Base-by-base conservation (phyloP, 2,329 filamentous ascomycete species). In the Exserohilum rostratum region DNA sequence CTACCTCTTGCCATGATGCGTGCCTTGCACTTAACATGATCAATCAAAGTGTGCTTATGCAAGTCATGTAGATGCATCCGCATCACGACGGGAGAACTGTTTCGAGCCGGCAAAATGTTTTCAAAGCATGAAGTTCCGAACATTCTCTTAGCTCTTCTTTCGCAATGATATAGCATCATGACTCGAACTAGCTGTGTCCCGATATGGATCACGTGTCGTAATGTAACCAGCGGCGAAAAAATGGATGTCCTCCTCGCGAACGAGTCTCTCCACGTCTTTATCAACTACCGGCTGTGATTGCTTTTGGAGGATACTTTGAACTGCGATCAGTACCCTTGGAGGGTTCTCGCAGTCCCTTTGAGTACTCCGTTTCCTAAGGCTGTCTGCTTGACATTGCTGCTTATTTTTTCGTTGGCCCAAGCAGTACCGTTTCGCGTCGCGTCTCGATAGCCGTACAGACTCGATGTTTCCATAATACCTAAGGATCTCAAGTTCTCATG, bases 291-390 rank as follows among this genome's bases (percentile, higher is more conserved):
- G 50, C 53, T 38, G 18, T 43, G 27, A 37, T 37, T 58, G 10
- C 18, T 68, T 18, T 68, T 45, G 65, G 65, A 68, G 65, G 64
- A 63, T 67, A 68, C 64, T 68, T 68, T 68, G 60, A 67, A 68
- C 65, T 62, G 65, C 56, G 61, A 62, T 68, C 65, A 65, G 62
- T 37, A 67, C 64, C 57, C 60, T 39, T 50, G 52, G 37, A 47
- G 57, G 56, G 61, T 61, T 68, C 64, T 65, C 61, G 61, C 64
- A 67, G 65, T 67, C 61, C 60, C 65, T 68, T 68, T 68, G 65
- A 68, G 65, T 65, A 50, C 65, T 68, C 65, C 65, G 44, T 33
- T 33, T 17, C 6, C 17, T 45, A 33, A 12, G 34, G 13, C 12
- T 29, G 17, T 37, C 9, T 37, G 38, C 43, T 42, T 35, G 48